Conservation (phyloP, 495 filamentous ascomycete species). For the Haplographium delicatum region DNA sequence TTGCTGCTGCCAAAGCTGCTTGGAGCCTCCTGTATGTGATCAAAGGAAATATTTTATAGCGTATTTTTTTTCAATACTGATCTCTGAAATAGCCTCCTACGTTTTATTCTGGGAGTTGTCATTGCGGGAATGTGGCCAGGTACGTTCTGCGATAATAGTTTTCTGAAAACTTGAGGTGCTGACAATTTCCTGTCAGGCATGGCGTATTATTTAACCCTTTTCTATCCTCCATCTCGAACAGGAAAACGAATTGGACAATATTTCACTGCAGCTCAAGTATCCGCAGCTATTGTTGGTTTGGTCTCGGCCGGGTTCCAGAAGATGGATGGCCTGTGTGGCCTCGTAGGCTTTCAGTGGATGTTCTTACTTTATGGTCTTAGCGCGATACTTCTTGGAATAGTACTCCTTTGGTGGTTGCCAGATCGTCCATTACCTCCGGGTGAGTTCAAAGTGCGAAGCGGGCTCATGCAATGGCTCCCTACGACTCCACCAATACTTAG, state of each 20-base stretch:
- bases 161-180: too few species aligned
- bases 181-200: too few species aligned
- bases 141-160: too few species aligned
- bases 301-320: constrained; percentile 89
- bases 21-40: constrained; percentile 70
- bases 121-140: constrained; percentile 95
- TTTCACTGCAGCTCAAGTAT: constrained; percentile 85
- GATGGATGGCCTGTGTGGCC: constrained; percentile 73
- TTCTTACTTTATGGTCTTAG: constrained; percentile 83
- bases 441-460: constrained; percentile 33
- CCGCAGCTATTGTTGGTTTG: constrained; percentile 82
- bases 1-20: constrained; percentile 71
- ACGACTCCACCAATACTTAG: constrained; percentile 61
- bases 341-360: constrained; percentile 93
- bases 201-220: constrained; percentile 88
- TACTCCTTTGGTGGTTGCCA: constrained; percentile 83
- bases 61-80: neutral
- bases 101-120: constrained; percentile 81
- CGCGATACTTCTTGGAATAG: constrained; percentile 62
- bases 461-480: constrained; percentile 55
- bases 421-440: constrained; percentile 74
- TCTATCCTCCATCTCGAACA: constrained; percentile 81
- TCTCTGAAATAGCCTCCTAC: constrained; percentile 44
- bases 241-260: constrained; percentile 87
- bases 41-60: neutral